Evolutionary conservation across 164 flowering plant species (phyloP).

Genomic region (Buxus sempervirens): DNA sequence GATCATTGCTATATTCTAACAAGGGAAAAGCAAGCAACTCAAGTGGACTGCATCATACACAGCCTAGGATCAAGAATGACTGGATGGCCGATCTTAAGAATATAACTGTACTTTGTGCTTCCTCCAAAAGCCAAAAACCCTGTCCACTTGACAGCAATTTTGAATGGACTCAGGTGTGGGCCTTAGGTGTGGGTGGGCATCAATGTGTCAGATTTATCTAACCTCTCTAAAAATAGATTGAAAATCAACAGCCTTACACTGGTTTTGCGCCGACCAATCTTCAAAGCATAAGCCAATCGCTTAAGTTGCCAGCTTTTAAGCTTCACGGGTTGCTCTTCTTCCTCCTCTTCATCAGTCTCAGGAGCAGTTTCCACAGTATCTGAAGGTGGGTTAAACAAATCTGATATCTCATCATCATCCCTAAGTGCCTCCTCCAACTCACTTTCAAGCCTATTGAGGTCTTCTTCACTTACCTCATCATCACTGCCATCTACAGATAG

Average conservation of each 20-base stretch:
- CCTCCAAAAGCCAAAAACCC: too few species aligned
- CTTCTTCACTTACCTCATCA: slow-evolving; percentile 81
- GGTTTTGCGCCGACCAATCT: slow-evolving; percentile 81
- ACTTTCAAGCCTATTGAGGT: slow-evolving; percentile 59
- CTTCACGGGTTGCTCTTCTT: slow-evolving; percentile 50
- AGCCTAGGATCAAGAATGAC: too few species aligned
- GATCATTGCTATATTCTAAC: too few species aligned
- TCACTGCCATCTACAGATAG: slow-evolving; percentile 36
- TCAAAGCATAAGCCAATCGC: slow-evolving; percentile 77
- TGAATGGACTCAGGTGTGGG: too few species aligned
- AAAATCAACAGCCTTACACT: slow-evolving; percentile 43
- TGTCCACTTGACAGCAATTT: too few species aligned
- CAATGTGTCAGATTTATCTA: too few species aligned
- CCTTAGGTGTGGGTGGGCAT: too few species aligned
- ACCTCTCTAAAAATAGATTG: neutral
- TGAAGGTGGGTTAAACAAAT: slow-evolving; percentile 15
- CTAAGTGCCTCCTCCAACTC: slow-evolving; percentile 64
- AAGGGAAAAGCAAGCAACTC: too few species aligned
- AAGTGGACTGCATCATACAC: too few species aligned
- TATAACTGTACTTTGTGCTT: too few species aligned
- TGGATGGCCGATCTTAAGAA: too few species aligned
- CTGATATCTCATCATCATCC: slow-evolving; percentile 46
- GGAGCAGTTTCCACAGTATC: slow-evolving; percentile 30
- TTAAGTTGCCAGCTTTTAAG: slow-evolving; percentile 88
- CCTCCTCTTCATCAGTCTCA: slow-evolving; percentile 51